Evolutionary conservation across 176 grass and related monocot genomes (phyloP), one percentile per base, ranked within the genome.

Genomic region (Panicum miliaceum): DNA sequence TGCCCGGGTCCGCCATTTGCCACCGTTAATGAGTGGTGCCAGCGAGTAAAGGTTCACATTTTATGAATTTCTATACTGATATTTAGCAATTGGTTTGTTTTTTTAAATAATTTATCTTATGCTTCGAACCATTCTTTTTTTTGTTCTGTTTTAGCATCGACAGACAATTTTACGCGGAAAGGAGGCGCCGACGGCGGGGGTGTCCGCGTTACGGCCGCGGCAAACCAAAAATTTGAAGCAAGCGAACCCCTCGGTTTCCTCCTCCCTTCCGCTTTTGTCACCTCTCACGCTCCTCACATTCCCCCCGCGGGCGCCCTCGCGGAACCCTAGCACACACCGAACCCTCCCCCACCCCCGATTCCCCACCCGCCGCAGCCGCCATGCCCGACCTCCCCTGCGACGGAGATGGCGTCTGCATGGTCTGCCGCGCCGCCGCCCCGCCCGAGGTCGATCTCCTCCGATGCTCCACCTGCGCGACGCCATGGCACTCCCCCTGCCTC

Each of bases 401-500:
- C 77, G 89, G 87, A 3, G 93, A 91, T 2, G 96, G 93, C 37
- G 64, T 86, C 14, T 98, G 96, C 85, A 95, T 98, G 92, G 83
- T 80, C 8, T 98, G 96, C 93, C 45, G 81, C 47, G 82, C 71
- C 1, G 57, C 64, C 38, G 8, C 25, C 0, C 76, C 80, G 8
- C 37, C 81, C 8, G 94, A 89, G 88, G 86, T 86, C 0, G 93
- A 98, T 8, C 43, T 88, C 19, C 48, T 98, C 13, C 56, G 51
- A 0, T 98, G 96, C 77, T 25, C 77, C 82, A 95, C 85, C 67
- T 98, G 96, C 85, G 91, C 82, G n/a, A 93, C 93, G 25, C 91
- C 91, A 0, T 98, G 96, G 96, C 96, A 98, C 89, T 88, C 86
- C 11, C 92, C 89, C 1, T 95, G 96, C 76, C 87, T 98, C 43